phyloP scores from a whole-genome alignment of 2,329 filamentous ascomycete species.

The Alternaria dauci region DNA sequence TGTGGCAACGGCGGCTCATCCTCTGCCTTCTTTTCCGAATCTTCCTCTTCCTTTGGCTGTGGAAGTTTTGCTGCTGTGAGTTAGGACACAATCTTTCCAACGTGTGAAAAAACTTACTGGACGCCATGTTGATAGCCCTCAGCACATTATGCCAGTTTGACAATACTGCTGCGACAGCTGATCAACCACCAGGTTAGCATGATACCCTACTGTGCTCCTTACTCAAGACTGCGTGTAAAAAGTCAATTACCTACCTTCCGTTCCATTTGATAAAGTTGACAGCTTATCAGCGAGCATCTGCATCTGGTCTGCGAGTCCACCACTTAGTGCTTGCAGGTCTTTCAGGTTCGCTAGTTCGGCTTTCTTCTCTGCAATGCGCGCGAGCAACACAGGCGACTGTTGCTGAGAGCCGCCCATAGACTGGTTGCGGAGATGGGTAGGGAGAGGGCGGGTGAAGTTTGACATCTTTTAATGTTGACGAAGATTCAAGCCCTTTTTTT shows the following conservation, averaged over 20 bases:
- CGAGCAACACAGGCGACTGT: constrained; percentile 74
- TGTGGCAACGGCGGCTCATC: constrained; percentile 71
- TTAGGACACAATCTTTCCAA: constrained; percentile 17
- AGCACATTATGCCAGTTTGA: constrained; percentile 90
- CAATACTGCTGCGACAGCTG: constrained; percentile 83
- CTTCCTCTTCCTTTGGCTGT: constrained; percentile 62
- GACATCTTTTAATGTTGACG: constrained; percentile 41
- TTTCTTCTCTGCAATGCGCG: constrained; percentile 86
- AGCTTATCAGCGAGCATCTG: constrained; percentile 81
- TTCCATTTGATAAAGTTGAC: constrained; percentile 78
- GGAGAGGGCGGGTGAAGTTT: constrained; percentile 57
- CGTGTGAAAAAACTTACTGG: constrained; percentile 72
- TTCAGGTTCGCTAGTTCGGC: constrained; percentile 80
- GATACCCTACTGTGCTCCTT: background rate
- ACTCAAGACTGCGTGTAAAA: background rate
- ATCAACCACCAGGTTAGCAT: constrained; percentile 30
- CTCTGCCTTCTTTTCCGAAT: constrained; percentile 52
- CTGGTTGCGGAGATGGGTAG: constrained; percentile 70
- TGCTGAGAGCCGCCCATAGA: constrained; percentile 53
- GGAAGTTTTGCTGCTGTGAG: constrained; percentile 70
- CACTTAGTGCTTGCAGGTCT: constrained; percentile 80
- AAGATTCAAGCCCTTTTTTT: constrained; percentile 2
- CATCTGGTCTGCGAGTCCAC: constrained; percentile 82
- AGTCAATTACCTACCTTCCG: constrained; percentile 67
- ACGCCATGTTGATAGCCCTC: constrained; percentile 85